These are phyloP conservation scores for Zalaria obscura DNA, from an alignment of 2,329 filamentous ascomycete species.

Conservation along the genomic window DNA sequence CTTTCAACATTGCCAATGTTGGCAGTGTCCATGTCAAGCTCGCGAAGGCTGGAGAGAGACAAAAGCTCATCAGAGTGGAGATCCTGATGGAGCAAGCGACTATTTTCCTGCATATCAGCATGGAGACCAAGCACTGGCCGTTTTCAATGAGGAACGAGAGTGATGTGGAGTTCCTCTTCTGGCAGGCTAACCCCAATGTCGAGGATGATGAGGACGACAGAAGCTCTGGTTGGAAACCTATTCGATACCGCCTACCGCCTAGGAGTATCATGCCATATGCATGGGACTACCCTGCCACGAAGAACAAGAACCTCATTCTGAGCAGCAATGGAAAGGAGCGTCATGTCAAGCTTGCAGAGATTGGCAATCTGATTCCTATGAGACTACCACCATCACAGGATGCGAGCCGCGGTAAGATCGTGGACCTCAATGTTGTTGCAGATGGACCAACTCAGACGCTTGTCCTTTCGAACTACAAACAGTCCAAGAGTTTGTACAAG, in stretches of 20 bases:
- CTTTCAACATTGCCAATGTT: slow-evolving; percentile 92
- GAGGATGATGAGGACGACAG: slow-evolving; percentile 81
- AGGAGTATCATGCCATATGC: slow-evolving; percentile 99
- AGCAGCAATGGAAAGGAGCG: slow-evolving; percentile 66
- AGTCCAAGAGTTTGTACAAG: slow-evolving; percentile 82
- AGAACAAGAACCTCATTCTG: slow-evolving; percentile 84
- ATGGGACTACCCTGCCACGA: slow-evolving; percentile 98
- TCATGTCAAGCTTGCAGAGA: slow-evolving; percentile 89
- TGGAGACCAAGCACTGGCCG: slow-evolving; percentile 92
- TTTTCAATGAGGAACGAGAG: slow-evolving; percentile 99
- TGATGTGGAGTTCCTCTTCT: slow-evolving; percentile 92
- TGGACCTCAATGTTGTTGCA: slow-evolving; percentile 91
- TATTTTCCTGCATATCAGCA: slow-evolving; percentile 78
- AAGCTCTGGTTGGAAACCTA: slow-evolving; percentile 76
- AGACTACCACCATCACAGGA: slow-evolving; percentile 59
- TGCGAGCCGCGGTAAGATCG: slow-evolving; percentile 60
- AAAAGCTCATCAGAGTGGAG: slow-evolving; percentile 76
- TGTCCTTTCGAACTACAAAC: slow-evolving; percentile 85
- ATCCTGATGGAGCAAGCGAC: slow-evolving; percentile 86
- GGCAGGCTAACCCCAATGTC: slow-evolving; percentile 81
- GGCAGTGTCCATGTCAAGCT: slow-evolving; percentile 90
- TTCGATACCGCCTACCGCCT: slow-evolving; percentile 80
- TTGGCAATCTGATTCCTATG: slow-evolving; percentile 91
- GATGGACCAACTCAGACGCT: slow-evolving; percentile 91
- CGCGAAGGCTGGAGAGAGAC: slow-evolving; percentile 76